phyloP scores from a whole-genome alignment of 768 basidiomycete species.

The Terana coerulea region DNA sequence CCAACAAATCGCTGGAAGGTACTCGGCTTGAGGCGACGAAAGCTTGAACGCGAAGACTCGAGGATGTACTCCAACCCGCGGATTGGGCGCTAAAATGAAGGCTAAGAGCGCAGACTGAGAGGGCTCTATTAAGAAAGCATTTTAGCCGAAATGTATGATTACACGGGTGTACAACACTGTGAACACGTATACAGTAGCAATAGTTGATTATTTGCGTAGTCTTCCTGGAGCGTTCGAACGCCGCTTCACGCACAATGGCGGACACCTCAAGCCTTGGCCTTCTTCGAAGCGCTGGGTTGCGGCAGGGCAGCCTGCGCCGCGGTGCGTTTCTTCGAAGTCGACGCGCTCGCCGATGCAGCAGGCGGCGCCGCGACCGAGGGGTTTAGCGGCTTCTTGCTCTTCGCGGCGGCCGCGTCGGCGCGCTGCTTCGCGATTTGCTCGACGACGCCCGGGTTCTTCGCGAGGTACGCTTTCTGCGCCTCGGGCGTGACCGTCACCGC shows the following conservation, averaged over 20 bases:
- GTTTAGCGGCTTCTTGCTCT: neutral
- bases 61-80: neutral
- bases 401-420: neutral
- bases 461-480: constrained; percentile 3
- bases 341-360: neutral
- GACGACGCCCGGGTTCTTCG: neutral
- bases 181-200: too few species aligned
- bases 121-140: neutral
- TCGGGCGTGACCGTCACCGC: neutral
- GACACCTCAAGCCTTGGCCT: neutral
- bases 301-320: neutral
- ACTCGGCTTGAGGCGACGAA: too few species aligned
- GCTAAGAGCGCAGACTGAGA: neutral
- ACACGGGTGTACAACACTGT: too few species aligned
- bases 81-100: neutral
- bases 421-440: neutral
- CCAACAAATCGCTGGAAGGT: too few species aligned
- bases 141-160: neutral
- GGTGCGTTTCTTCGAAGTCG: neutral
- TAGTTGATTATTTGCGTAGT: neutral
- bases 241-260: too few species aligned
- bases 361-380: neutral
- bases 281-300: neutral
- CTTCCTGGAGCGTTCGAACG: too few species aligned
- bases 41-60: too few species aligned